Base-by-base conservation (phyloP, 202 grass and related monocot genomes). In the Cymbopogon flexuosus region DNA sequence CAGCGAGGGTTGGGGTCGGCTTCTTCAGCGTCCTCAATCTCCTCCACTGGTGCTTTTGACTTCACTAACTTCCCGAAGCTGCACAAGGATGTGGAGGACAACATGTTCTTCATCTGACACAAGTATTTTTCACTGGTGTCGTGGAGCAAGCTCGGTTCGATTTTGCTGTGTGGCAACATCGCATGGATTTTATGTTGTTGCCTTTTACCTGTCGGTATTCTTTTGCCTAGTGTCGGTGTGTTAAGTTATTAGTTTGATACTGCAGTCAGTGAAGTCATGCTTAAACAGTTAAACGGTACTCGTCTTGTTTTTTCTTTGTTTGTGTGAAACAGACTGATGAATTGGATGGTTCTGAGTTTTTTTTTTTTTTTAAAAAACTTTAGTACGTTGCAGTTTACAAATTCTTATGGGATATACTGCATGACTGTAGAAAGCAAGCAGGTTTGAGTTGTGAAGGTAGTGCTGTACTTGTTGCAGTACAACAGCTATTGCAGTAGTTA, bases 91-190 rank as follows among this genome's bases (percentile, higher is more conserved):
- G 15, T 93, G 68, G 68, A 88, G 77, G 57, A 87, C 79, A 81
- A 36, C 42, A 93, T 93, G 91, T 93, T 90, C 79, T 93, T 87
- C 73, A 85, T 87, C 72, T 92, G 87, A 92, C 27, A 45, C 43
- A 23, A 23, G 65, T 4, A 27, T 77, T 37, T 23, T 24, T 56
- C 46, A 6, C 6, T 19, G 36, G 74, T 68, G 75, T 40, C 31
- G 16, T 33, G 39, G 57, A 67, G 58, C 62, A 30, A 80, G 64
- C 56, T 56, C 27, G 5, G 58, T 36, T 46, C 33, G 59, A 84
- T 59, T 22, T 16, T 79, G 62, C 57, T 13, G 4, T 14, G 10
- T 51, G 47, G 47, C 23, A 42, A 29, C 21, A 3, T 58, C 11
- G 11, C n/a, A 67, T 76, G 35, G 14, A 30, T 24, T 64, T 29